Conservation (phyloP, 2,329 filamentous ascomycete species). For the Arthrobotrys entomopaga region DNA sequence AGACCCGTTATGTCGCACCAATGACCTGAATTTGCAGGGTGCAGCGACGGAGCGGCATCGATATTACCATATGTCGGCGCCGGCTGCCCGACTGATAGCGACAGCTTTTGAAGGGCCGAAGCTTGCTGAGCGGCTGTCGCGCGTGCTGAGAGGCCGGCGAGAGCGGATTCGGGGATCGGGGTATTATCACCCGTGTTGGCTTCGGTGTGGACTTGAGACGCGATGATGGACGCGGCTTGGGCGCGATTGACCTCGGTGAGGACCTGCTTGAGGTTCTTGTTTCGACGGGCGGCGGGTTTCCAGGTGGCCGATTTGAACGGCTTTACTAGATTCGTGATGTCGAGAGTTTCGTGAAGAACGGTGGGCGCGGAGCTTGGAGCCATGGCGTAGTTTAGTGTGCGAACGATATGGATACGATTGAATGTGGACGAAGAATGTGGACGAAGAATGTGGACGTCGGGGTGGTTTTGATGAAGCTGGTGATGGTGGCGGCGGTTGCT, state of each 20-base stretch:
- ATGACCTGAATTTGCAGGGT: constrained; percentile 79
- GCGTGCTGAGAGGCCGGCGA: constrained; percentile 59
- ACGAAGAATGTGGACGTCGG: no score
- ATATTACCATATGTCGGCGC: constrained; percentile 90
- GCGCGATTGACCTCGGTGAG: constrained; percentile 86
- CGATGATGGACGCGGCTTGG: constrained; percentile 76
- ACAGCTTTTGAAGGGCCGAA: constrained; percentile 86
- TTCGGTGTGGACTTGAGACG: constrained; percentile 58
- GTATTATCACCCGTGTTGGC: constrained; percentile 59
- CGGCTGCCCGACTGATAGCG: constrained; percentile 62
- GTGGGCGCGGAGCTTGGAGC: constrained; percentile 25
- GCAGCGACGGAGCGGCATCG: constrained; percentile 87
- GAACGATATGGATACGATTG: neutral
- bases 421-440: neutral
- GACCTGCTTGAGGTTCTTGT: constrained; percentile 99
- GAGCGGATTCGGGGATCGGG: constrained; percentile 55
- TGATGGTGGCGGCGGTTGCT: constrained; percentile 36
- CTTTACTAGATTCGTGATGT: constrained; percentile 86
- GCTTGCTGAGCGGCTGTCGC: constrained; percentile 63
- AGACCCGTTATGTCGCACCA: constrained; percentile 97
- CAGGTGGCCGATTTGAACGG: constrained; percentile 89
- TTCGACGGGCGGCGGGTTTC: constrained; percentile 92
- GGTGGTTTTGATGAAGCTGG: constrained; percentile 5
- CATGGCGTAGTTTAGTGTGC: constrained; percentile 12
- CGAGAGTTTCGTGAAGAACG: constrained; percentile 83